phyloP scores from a whole-genome alignment of 768 basidiomycete species.

The Amanita rubescens region DNA sequence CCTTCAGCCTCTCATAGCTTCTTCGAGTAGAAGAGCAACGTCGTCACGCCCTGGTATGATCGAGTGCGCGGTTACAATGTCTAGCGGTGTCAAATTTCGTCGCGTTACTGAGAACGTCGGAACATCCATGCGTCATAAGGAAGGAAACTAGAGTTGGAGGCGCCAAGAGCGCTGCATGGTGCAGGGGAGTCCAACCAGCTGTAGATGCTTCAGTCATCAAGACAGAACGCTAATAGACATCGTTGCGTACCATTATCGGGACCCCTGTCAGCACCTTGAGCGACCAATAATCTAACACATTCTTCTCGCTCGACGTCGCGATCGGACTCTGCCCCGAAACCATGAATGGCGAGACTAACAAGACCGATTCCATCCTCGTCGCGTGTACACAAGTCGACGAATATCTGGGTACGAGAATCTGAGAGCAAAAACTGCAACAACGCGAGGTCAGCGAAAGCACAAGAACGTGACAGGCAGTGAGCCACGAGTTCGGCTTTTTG shows the following conservation, averaged over 20 bases:
- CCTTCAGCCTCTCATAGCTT: constrained; percentile 83
- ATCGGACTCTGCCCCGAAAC: constrained; percentile 76
- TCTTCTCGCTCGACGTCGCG: constrained; percentile 88
- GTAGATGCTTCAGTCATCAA: constrained; percentile 8
- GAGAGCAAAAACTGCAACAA: constrained; percentile 66
- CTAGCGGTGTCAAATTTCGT: constrained; percentile 78
- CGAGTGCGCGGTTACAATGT: constrained; percentile 83
- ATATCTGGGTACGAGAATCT: constrained; percentile 57
- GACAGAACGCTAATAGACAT: not conserved
- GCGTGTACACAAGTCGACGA: constrained; percentile 57
- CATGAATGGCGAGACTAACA: constrained; percentile 71
- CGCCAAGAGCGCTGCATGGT: constrained; percentile 82
- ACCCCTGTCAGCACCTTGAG: constrained; percentile 66
- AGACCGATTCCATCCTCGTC: constrained; percentile 87
- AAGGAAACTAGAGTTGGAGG: constrained; percentile 90
- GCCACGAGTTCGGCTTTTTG: constrained; percentile 66
- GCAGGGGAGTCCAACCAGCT: constrained; percentile 96
- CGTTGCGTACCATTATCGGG: constrained; percentile 50
- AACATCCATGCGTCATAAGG: constrained; percentile 88
- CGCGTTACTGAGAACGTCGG: constrained; percentile 70
- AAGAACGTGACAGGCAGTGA: constrained; percentile 70
- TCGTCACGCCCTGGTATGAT: constrained; percentile 77
- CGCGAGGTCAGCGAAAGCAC: constrained; percentile 69
- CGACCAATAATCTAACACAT: constrained; percentile 71
- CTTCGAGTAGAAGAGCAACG: constrained; percentile 79